Evolutionary conservation across 192 early-diverging fungal genomes (phyloP), one percentile per base, ranked within the genome.

Genomic region (Coemansia aciculifera): DNA sequence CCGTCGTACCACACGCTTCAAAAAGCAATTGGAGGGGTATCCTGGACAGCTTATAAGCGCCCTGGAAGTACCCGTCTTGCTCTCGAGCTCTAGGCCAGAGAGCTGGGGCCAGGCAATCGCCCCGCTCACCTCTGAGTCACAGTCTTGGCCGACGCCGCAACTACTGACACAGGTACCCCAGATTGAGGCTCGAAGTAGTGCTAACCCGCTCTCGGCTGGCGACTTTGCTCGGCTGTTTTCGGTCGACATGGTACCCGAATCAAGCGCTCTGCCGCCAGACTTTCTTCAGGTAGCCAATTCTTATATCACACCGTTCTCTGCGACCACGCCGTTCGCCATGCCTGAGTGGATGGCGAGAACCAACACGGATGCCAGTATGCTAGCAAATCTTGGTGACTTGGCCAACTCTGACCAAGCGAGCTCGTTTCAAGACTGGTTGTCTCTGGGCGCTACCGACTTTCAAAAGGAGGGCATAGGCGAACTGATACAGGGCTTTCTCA

Each of bases 1-100:
- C 69, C 81, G 81, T 12, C 75, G 75, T 42, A 71, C 81, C 10
- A 56, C 69, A 63, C 75, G 81, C 21, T 83, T 81, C 68, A 81
- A 77, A 19, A 76, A 73, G 59, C 79, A 81, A 65, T 67, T 81
- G 11, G 71, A 76, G 43, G 64, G 29, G 0, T 59, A 64, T 40
- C 69, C 72, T 19, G 63, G 64, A 5, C 67, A 62, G 9, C 71
- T 69, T 21, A 65, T 79, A 57, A 59, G 52, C 39, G 66, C 65
- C 12, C 69, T 74, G 48, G 11, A 66, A 2, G 56, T 29, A 5
- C 72, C 78, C 2, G 65, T 75, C 10, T 38, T 62, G 27, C 63
- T 74, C 31, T 12, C 65, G n/a, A 66, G 13, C 52, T 29, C 27
- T 56, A 31, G 27, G 13, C 24, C 52, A 0, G 27, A 56, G 29